Percentiles rank a stretch among this genome's conserved stretches.
Evolutionary conservation across 176 grass and related monocot genomes (phyloP).

Genomic region (Aegilops sharonensis): DNA sequence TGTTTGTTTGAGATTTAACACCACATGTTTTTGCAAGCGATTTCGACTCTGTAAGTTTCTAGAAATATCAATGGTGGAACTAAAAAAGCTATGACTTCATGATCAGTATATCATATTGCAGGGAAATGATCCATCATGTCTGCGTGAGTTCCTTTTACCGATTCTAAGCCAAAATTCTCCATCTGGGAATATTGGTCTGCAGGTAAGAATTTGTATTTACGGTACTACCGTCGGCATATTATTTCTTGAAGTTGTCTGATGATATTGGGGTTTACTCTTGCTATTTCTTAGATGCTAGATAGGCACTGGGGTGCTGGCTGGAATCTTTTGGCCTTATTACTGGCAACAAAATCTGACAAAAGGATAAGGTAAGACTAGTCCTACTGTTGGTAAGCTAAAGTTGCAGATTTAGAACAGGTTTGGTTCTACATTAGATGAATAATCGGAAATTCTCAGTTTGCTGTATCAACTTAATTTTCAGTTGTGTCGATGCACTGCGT

Average conservation of each 20-base stretch:
- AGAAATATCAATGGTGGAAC: conserved; percentile 15
- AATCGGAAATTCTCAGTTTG: conserved; percentile 8
- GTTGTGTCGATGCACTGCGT: conserved; percentile 82
- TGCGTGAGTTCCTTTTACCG: conserved; percentile 93
- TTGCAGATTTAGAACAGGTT: conserved; percentile 10
- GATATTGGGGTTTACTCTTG: conserved; percentile 11
- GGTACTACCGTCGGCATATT: conserved; percentile 10
- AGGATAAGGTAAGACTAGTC: conserved; percentile 76
- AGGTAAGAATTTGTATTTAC: conserved; percentile 47
- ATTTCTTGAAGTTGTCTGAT: conserved; percentile 35
- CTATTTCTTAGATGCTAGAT: conserved; percentile 70
- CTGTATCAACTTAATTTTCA: conserved; percentile 30
- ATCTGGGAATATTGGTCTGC: conserved; percentile 78
- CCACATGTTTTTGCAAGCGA: conserved; percentile 19
- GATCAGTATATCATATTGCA: conserved; percentile 28
- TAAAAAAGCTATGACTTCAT: conserved; percentile 13
- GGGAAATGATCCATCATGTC: conserved; percentile 93
- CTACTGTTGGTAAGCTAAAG: conserved; percentile 7
- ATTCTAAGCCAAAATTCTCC: conserved; percentile 65
- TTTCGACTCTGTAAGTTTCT: not conserved
- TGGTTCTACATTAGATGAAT: conserved; percentile 7
- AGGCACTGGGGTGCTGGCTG: conserved; percentile 91
- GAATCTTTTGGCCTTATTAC: conserved; percentile 87
- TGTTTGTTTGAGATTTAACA: conserved; percentile 9
- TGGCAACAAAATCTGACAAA: conserved; percentile 79